phyloP scores from a whole-genome alignment of 1,284 basidiomycete genomes.

The Tilletia setariae region DNA sequence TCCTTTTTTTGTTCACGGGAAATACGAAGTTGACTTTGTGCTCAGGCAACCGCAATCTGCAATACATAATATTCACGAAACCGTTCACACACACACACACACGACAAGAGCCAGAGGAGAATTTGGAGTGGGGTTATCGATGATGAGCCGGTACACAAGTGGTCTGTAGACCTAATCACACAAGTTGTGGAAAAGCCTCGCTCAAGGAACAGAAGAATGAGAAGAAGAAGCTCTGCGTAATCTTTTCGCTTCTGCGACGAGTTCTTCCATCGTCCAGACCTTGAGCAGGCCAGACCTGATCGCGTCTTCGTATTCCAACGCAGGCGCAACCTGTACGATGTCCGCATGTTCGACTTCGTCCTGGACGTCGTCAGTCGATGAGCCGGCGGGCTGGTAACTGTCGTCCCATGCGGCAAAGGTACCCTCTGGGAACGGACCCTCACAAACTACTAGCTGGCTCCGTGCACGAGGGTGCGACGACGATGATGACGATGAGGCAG shows the following conservation, averaged over 20 bases:
- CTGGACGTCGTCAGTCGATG: neutral
- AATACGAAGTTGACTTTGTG: no score
- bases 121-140: no score
- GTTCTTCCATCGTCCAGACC: conserved; percentile 24
- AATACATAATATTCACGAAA: no score
- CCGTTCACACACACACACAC: no score
- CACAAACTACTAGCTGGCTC: conserved; percentile 24
- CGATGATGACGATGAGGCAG: neutral
- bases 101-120: no score
- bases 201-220: no score
- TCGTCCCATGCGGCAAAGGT: neutral
- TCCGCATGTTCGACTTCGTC: neutral
- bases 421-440: conserved; percentile 13
- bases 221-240: neutral
- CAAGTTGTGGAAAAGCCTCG: no score
- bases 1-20: no score
- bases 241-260: conserved; percentile 15
- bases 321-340: conserved; percentile 16
- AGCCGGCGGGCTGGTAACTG: no score
- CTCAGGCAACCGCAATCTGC: no score
- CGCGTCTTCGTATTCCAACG: conserved; percentile 10
- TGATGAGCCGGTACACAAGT: no score
- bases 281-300: conserved; percentile 16
- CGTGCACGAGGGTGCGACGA: neutral
- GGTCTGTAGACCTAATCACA: no score